These are phyloP conservation scores for Monilinia laxa DNA, from an alignment of 2,329 filamentous ascomycete species.

Conservation along the genomic window DNA sequence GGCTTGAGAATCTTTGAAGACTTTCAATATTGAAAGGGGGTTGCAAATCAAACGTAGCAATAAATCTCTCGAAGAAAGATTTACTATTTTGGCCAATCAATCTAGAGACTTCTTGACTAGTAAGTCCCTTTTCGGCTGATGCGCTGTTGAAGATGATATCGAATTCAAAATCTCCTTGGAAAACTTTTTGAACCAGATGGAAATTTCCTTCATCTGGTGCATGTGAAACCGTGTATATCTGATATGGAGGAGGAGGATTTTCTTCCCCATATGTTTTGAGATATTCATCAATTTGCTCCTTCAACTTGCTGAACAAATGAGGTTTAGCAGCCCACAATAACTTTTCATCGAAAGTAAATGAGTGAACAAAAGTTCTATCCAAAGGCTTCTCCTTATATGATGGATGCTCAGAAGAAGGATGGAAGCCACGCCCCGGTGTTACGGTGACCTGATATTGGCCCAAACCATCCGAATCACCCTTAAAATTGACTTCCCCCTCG, in stretches of 20 bases:
- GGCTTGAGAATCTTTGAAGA: slow-evolving; percentile 78
- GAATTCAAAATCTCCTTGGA: slow-evolving; percentile 87
- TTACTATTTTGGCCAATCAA: slow-evolving; percentile 66
- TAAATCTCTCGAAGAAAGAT: slow-evolving; percentile 73
- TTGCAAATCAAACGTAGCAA: slow-evolving; percentile 68
- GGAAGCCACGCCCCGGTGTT: slow-evolving; percentile 64
- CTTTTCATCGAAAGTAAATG: slow-evolving; percentile 63
- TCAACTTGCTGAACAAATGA: slow-evolving; percentile 62
- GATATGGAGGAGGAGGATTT: slow-evolving; percentile 76
- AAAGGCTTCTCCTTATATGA: slow-evolving; percentile 68
- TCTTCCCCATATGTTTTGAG: slow-evolving; percentile 60
- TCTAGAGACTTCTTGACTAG: slow-evolving; percentile 63
- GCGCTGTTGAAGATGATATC: slow-evolving; percentile 86
- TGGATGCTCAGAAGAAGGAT: slow-evolving; percentile 64
- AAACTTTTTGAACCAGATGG: slow-evolving; percentile 88
- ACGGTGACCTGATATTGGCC: slow-evolving; percentile 79
- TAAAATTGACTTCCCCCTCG: slow-evolving; percentile 63
- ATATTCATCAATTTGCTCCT: slow-evolving; percentile 60
- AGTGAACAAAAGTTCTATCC: slow-evolving; percentile 74
- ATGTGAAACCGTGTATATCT: slow-evolving; percentile 78
- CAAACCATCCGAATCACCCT: slow-evolving; percentile 68
- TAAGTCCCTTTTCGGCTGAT: slow-evolving; percentile 58
- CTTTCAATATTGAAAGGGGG: slow-evolving; percentile 72
- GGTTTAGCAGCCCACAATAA: slow-evolving; percentile 83
- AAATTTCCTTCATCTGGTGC: slow-evolving; percentile 70